These are phyloP conservation scores for Kodamaea ohmeri DNA, from an alignment of 1,139 yeast genomes.

Conservation along the genomic window DNA sequence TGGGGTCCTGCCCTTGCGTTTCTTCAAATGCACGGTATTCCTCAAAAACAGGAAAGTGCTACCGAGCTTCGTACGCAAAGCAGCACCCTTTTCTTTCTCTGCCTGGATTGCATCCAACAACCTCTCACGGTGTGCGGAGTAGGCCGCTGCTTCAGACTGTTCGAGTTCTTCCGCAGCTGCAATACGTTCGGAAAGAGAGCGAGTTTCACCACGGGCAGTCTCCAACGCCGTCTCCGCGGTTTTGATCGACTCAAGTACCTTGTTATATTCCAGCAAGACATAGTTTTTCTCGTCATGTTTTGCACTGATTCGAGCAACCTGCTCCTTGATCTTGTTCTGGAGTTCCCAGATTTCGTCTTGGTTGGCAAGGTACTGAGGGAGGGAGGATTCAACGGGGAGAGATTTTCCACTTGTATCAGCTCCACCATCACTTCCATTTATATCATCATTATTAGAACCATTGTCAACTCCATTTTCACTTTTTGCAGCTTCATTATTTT, in stretches of 20 bases:
- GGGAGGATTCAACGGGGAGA: background rate
- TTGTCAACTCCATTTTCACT: background rate
- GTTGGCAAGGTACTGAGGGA: conserved; percentile 13
- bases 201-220: conserved; percentile 28
- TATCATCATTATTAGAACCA: background rate
- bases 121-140: conserved; percentile 24
- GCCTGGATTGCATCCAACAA: conserved; percentile 24
- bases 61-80: conserved; percentile 31
- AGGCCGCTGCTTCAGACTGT: conserved; percentile 22
- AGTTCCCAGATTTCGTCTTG: conserved; percentile 40
- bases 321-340: conserved; percentile 37
- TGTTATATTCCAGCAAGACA: conserved; percentile 61
- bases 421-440: background rate
- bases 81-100: conserved; percentile 25
- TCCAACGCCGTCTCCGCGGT: conserved; percentile 49
- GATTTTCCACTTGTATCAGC: background rate
- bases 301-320: conserved; percentile 35
- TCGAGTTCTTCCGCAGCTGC: conserved; percentile 26
- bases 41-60: conserved; percentile 36
- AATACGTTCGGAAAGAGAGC: conserved; percentile 28
- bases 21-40: conserved; percentile 44
- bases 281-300: conserved; percentile 57
- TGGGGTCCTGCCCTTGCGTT: conserved; percentile 37
- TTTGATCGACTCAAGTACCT: conserved; percentile 54
- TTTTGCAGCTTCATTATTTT: background rate